Conservation (phyloP, 805 yeast genomes). For the Myxozyma lipomycoides region DNA sequence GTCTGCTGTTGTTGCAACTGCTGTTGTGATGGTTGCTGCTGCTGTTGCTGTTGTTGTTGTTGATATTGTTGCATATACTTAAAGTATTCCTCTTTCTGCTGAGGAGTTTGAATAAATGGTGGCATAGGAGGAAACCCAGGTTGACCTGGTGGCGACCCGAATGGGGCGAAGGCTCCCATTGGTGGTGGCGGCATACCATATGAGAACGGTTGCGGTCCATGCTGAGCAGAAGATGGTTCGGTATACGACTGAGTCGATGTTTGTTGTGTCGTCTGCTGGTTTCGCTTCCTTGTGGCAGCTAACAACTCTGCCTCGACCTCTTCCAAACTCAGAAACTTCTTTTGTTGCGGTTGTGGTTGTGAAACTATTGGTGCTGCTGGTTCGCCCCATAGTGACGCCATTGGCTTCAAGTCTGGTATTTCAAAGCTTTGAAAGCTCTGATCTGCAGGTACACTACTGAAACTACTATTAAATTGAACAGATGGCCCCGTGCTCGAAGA, state of each 20-base stretch:
- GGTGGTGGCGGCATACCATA: conserved; percentile 10
- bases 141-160: neutral
- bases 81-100: conserved; percentile 10
- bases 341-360: conserved; percentile 31
- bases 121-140: conserved; percentile 10
- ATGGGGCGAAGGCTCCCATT: conserved; percentile 13
- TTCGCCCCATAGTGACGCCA: conserved; percentile 64
- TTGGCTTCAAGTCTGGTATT: conserved; percentile 50
- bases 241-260: neutral
- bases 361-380: neutral
- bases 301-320: conserved; percentile 79
- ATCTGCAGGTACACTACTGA: conserved; percentile 1
- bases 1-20: conserved; percentile 1
- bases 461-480: conserved; percentile 1
- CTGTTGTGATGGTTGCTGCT: neutral
- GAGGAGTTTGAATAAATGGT: conserved; percentile 17
- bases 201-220: conserved; percentile 1
- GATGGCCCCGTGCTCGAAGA: neutral
- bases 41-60: conserved; percentile 4
- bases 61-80: conserved; percentile 29
- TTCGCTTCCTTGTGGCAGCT: conserved; percentile 35
- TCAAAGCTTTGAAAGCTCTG: conserved; percentile 8
- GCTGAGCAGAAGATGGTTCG: neutral
- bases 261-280: conserved; percentile 33
- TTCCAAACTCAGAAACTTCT: conserved; percentile 64